Evolutionary conservation across 495 filamentous ascomycete species (phyloP).

Genomic region (Podospora pseudopauciseta): DNA sequence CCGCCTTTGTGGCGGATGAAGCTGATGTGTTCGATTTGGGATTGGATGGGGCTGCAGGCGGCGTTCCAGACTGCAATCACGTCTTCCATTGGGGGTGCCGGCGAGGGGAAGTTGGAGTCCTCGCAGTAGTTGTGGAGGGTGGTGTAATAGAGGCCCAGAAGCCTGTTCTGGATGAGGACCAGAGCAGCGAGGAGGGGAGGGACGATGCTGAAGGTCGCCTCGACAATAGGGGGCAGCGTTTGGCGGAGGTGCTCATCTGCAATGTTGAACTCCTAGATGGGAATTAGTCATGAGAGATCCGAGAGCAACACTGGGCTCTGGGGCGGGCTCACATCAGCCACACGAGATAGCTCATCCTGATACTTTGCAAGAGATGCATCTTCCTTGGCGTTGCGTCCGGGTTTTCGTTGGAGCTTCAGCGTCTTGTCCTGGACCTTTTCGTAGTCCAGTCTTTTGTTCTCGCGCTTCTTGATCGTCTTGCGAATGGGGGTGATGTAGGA

Average conservation of each 20-base stretch:
- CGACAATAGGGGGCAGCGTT: constrained; percentile 70
- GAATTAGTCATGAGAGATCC: constrained; percentile 17
- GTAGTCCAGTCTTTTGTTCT: constrained; percentile 85
- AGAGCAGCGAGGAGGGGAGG: constrained; percentile 72
- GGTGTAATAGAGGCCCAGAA: constrained; percentile 84
- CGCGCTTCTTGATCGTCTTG: constrained; percentile 88
- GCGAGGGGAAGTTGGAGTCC: constrained; percentile 65
- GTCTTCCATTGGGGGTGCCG: constrained; percentile 68
- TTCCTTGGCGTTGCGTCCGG: constrained; percentile 69
- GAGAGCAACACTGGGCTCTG: background rate
- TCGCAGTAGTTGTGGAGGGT: constrained; percentile 73
- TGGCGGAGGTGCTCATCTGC: constrained; percentile 79
- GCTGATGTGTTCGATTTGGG: constrained; percentile 68
- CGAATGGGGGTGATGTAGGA: constrained; percentile 70
- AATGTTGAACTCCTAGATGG: constrained; percentile 66
- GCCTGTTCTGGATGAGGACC: constrained; percentile 75
- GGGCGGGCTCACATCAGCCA: constrained; percentile 56
- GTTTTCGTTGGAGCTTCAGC: constrained; percentile 67
- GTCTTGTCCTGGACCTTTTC: constrained; percentile 75
- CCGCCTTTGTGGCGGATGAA: constrained; percentile 43
- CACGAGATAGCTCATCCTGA: constrained; percentile 67
- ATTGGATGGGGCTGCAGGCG: constrained; percentile 60
- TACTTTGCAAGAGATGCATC: constrained; percentile 71
- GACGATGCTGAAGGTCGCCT: constrained; percentile 71
- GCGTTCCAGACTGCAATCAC: constrained; percentile 68